Evolutionary conservation across 2,329 filamentous ascomycete species (phyloP), one percentile per base, ranked within the genome.

Genomic region (Fusarium mexicanum): DNA sequence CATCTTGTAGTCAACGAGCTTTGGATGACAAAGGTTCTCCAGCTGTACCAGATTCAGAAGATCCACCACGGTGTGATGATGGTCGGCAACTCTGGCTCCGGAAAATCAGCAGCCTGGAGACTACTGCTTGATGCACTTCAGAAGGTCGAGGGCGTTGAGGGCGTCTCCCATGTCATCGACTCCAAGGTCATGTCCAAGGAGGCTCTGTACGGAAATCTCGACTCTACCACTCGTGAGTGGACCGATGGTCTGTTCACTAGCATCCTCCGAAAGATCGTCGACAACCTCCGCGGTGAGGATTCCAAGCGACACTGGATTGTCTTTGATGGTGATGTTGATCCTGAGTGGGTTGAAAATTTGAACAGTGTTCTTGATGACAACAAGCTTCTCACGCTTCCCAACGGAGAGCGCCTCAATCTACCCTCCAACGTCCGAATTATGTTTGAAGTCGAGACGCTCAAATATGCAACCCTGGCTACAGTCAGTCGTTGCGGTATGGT

Each of bases 121-220:
- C 91, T 97, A 47, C 87, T 99, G 59, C 89, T 99, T 26, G 93
- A 97, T 79, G 96, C 97, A 22, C 85, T 99, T 67, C 96, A 98
- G 79, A 91, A 93, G 78, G 94, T 97, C 20, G 96, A 99, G 81
- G 92, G 92, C 31, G 88, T 97, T 12, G 97, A 99, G 83, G 96
- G 97, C 38, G 94, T 99, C 51, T 98, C 91, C 75, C 96, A 99
- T 80, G 94, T 99, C 64, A 99, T 99, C 77, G 96, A 99, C 83
- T 97, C 96, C 46, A 99, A 99, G 85, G 97, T 99, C 83, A 99
- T 99, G 96, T 98, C 95, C 60, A 99, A 99, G 84, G 96, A 99
- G 84, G 94, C 94, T 31, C 87, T 99, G 8, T 99, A 99, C 80
- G 96, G 96, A 80, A 98, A 92, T 77, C 88, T 99, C 55, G 96